phyloP scores from a whole-genome alignment of 192 early-diverging fungal species.

The Chytriomyces sp. region DNA sequence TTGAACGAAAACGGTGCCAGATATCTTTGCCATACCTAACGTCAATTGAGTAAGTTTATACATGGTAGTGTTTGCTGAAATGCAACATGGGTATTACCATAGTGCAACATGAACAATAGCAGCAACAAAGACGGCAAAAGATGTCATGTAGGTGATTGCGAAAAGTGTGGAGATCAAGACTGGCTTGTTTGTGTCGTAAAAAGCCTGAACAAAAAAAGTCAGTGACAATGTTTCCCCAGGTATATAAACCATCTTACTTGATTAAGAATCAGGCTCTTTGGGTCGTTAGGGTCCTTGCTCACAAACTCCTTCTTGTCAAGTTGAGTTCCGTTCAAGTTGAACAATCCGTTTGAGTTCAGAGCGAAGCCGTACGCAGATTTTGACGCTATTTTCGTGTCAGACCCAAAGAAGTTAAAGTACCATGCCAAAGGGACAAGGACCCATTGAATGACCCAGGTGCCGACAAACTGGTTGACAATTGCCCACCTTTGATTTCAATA shows the following conservation, averaged over 20 bases:
- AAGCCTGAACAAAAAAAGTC: not conserved
- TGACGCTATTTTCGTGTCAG: not conserved
- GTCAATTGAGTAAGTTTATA: too few species aligned
- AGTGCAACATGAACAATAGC: slow-evolving; percentile 62
- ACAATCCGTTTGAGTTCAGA: slow-evolving; percentile 10
- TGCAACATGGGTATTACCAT: slow-evolving; percentile 60
- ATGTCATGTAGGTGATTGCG: slow-evolving; percentile 30
- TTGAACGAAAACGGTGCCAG: too few species aligned
- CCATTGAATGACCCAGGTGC: slow-evolving; percentile 19
- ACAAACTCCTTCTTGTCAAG: too few species aligned
- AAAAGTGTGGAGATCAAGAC: slow-evolving; percentile 25
- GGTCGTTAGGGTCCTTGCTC: too few species aligned
- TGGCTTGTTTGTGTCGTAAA: slow-evolving; percentile 2
- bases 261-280: too few species aligned
- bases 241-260: too few species aligned
- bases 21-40: too few species aligned
- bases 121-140: slow-evolving; percentile 56
- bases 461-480: slow-evolving; percentile 21
- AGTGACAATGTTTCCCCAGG: too few species aligned
- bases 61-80: too few species aligned
- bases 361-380: slow-evolving; percentile 7
- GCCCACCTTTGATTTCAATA: slow-evolving; percentile 28
- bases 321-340: slow-evolving; percentile 10
- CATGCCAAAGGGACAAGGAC: slow-evolving; percentile 26
- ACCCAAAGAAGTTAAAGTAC: slow-evolving; percentile 10